Base-by-base conservation (phyloP, 257 asterid genomes). In the Solanum pinnatisectum region DNA sequence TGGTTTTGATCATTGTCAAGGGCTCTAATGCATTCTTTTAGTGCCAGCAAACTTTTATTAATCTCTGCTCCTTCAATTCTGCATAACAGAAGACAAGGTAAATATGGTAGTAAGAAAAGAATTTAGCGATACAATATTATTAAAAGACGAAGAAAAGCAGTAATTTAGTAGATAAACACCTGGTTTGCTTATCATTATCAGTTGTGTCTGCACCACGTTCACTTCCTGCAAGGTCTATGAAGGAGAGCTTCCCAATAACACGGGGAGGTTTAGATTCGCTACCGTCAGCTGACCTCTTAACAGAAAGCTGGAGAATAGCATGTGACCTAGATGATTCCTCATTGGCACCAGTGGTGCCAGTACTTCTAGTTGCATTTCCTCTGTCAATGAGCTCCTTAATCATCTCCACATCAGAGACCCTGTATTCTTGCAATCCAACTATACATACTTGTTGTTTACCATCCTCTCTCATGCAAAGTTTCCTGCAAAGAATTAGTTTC, bases 131-230 rank as follows among this genome's bases (percentile, higher is more conserved):
- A 44, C 16, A 27, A 9, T 30, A 15, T 79, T 27, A 32, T 46
- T 81, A 10, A 44, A 18, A 13, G 22, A 49, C 1, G 36, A 49
- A 32, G 6, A 30, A 81, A 81, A 32, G 4, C 25, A 71, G 16
- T 6, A 65, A 40, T 32, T 23, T 49, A 33, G 65, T 85, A 42
- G 74, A 27, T 30, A 79, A 35, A 70, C 89, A 96, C 99, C 99
- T 95, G 36, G 99, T 97, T 91, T 94, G 99, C 91, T 95, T 97
- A 91, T 97, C 99, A 90, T 98, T 98, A 71, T 98, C 99, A 40
- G 99, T 98, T n/a, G 99, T 98, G 90, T 98, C 99, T 16, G 99
- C 99, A 90, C 99, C 99, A 86, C 99, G 99, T 89, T 98, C 99
- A 90, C 99, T 98, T 87, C 99, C 99, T 67, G 99, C 99, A 90